Evolutionary conservation across 164 flowering plant species (phyloP).

Genomic region (Chimonanthus salicifolius): DNA sequence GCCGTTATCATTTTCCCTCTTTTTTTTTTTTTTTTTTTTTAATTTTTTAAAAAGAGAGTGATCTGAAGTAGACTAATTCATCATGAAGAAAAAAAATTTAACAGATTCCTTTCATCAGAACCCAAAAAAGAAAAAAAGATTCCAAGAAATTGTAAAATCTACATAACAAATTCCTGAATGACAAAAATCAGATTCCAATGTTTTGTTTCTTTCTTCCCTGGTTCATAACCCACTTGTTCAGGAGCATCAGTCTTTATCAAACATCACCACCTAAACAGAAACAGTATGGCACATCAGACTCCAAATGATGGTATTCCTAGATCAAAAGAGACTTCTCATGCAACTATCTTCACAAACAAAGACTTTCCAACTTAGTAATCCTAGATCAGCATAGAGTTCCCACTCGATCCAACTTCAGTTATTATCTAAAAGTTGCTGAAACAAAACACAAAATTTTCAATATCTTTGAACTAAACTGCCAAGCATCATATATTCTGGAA

Average conservation of each 20-base stretch:
- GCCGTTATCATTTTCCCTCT: too few species aligned
- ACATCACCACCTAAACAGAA: slow-evolving; percentile 1
- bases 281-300: not conserved
- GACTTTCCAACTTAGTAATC: not conserved
- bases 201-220: not conserved
- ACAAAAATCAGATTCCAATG: not conserved
- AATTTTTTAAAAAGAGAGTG: not conserved
- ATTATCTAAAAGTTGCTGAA: not conserved
- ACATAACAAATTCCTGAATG: not conserved
- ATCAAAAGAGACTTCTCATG: not conserved
- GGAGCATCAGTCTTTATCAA: not conserved
- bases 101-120: not conserved
- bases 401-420: not conserved
- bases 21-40: too few species aligned
- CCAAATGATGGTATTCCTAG: not conserved
- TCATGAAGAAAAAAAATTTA: not conserved
- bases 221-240: not conserved
- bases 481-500: not conserved
- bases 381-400: not conserved
- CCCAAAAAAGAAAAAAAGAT: not conserved
- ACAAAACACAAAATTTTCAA: not conserved
- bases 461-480: not conserved
- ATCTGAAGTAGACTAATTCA: not conserved
- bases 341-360: not conserved
- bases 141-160: not conserved